Evolutionary conservation across 495 filamentous ascomycete species (phyloP).

Genomic region (Aspergillus hancockii): DNA sequence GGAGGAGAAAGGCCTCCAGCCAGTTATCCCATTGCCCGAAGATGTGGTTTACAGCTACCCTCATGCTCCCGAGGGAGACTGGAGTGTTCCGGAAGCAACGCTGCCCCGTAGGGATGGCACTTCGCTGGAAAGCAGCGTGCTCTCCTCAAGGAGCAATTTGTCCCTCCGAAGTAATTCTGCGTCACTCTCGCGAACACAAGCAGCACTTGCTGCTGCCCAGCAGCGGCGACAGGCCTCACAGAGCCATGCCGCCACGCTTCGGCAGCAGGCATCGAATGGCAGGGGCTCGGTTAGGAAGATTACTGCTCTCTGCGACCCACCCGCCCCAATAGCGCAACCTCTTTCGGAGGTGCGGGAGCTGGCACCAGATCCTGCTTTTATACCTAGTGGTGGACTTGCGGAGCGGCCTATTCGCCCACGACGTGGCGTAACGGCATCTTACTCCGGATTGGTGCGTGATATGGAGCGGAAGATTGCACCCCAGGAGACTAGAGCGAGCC

Average conservation of each 20-base stretch:
- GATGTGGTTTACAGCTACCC: constrained; percentile 66
- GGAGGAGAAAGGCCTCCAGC: constrained; percentile 68
- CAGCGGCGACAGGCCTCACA: constrained; percentile 42
- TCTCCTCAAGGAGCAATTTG: constrained; percentile 34
- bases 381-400: constrained; percentile 36
- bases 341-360: constrained; percentile 24
- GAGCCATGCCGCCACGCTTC: constrained; percentile 50
- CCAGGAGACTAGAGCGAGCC: constrained; percentile 32
- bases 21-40: constrained; percentile 65
- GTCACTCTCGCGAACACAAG: constrained; percentile 40
- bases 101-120: constrained; percentile 32
- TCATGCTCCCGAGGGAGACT: constrained; percentile 40
- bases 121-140: constrained; percentile 30
- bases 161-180: constrained; percentile 29
- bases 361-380: constrained; percentile 11
- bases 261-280: constrained; percentile 43
- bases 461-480: constrained; percentile 31
- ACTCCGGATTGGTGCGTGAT: constrained; percentile 36
- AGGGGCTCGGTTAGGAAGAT: constrained; percentile 32
- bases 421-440: constrained; percentile 39
- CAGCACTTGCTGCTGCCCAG: constrained; percentile 44
- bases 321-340: constrained; percentile 16
- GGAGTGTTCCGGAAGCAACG: constrained; percentile 39
- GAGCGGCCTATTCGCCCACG: constrained; percentile 46
- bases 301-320: constrained; percentile 32